phyloP scores from a whole-genome alignment of 441 rosid genomes.

The Pelargonium fulgidum region DNA sequence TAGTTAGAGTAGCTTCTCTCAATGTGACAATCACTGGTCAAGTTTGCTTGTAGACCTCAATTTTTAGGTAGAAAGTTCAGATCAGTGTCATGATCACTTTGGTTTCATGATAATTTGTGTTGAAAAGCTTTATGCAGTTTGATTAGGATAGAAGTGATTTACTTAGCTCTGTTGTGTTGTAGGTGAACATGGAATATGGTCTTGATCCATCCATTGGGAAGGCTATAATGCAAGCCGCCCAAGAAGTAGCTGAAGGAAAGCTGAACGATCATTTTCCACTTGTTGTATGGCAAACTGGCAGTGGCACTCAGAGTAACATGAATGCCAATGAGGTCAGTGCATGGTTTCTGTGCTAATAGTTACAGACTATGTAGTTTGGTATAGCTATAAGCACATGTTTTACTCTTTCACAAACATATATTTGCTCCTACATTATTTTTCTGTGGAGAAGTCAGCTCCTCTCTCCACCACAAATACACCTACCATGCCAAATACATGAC shows the following conservation, averaged over 20 bases:
- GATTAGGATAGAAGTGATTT: background rate
- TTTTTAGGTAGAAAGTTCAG: background rate
- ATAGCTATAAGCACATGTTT: too few species aligned
- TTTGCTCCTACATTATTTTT: too few species aligned
- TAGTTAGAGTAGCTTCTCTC: background rate
- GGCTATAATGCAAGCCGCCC: conserved; percentile 86
- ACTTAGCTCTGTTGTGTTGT: conserved; percentile 10
- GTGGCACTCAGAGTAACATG: conserved; percentile 99
- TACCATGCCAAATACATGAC: too few species aligned
- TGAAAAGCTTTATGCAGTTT: background rate
- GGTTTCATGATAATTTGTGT: background rate
- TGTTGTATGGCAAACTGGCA: conserved; percentile 97
- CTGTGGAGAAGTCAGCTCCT: too few species aligned
- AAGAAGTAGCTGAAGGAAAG: conserved; percentile 89
- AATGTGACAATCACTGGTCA: too few species aligned
- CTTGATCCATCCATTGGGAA: conserved; percentile 79
- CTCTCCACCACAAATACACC: too few species aligned
- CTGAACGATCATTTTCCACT: conserved; percentile 84
- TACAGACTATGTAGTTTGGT: background rate
- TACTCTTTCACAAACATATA: too few species aligned
- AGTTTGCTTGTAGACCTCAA: background rate
- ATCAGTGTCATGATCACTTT: background rate
- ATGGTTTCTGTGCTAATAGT: background rate
- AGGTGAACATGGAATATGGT: conserved; percentile 91
- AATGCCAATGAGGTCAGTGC: conserved; percentile 82